Percentiles rank a stretch among this genome's conserved stretches.
phyloP scores from a whole-genome alignment of 1,139 yeast species.

The Debaryomyces sp. region DNA sequence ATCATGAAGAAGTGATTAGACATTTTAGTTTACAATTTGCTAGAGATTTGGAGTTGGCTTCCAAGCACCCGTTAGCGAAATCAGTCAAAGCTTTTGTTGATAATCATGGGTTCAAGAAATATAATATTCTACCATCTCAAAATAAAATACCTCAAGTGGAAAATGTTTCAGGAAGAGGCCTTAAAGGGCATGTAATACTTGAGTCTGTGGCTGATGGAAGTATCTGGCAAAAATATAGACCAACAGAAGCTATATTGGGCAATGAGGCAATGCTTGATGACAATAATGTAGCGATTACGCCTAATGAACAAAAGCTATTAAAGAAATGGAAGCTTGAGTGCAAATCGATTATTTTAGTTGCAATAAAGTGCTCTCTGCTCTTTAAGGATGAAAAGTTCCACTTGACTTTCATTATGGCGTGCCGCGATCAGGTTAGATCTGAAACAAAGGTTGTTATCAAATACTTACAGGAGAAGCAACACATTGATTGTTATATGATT shows the following conservation, averaged over 20 bases:
- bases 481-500: constrained; percentile 70
- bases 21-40: constrained; percentile 49
- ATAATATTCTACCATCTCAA: constrained; percentile 24
- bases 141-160: constrained; percentile 51
- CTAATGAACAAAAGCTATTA: constrained; percentile 30
- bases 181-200: constrained; percentile 44
- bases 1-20: constrained; percentile 18
- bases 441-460: constrained; percentile 60
- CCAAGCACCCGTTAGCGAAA: constrained; percentile 70
- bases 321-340: constrained; percentile 62
- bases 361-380: constrained; percentile 32
- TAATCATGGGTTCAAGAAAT: constrained; percentile 15
- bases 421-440: constrained; percentile 65
- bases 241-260: constrained; percentile 57
- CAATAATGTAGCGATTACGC: constrained; percentile 31
- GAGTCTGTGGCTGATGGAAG: constrained; percentile 20
- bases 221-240: constrained; percentile 32
- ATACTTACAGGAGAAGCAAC: constrained; percentile 38
- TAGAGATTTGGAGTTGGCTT: constrained; percentile 63
- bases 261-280: constrained; percentile 61
- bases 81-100: constrained; percentile 54
- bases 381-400: constrained; percentile 34
- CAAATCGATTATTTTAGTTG: constrained; percentile 64
- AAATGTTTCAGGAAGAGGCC: constrained; percentile 62
- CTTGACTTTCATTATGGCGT: constrained; percentile 54